Base-by-base conservation (phyloP, 495 filamentous ascomycete genomes). In the Hapsidospora chrysogenum region DNA sequence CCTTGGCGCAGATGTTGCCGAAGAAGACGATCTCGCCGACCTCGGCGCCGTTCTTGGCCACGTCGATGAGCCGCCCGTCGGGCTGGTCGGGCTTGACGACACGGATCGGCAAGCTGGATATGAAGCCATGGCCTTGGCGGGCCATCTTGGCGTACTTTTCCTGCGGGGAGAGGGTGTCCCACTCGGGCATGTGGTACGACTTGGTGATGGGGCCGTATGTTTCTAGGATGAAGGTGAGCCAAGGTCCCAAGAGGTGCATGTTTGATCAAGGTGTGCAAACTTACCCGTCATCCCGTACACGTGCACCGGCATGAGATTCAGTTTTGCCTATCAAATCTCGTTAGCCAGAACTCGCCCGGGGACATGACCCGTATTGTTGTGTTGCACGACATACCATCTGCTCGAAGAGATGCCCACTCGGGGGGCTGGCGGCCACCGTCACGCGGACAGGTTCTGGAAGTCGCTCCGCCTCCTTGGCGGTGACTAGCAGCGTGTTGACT, bases 131-230 rank as follows among this genome's bases (percentile, higher is more conserved):
- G 19, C 72, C 72, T 51, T 97, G 89, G 1, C 86, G 67, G 11
- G 89, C 89, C 86, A 95, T 93, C 39, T 65, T 70, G 36, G 66
- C 65, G 46, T 80, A 97, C 52, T 76, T 80, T 42, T 93, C 84
- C 17, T 76, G 69, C 7, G 50, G 32, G 0, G 78, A 65, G 1
- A 96, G 57, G 0, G 44, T 44, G 4, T 87, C 76, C 89, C 89
- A 97, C 11, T 65, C 60, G 0, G 85, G 82, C 53, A 96, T 61
- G 37, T 76, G 62, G 46, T 97, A 97, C 2, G 85, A 80, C 47
- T 89, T 92, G 10, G 87, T 96, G 37, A 95, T 92, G 8, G 89
- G 89, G 0, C 89, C 89, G 46, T 96, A 96, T 1, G 86, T 93
- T 56, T 95, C 86, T 35, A 13, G 17, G 10, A 35, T 35, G 21